Percentiles rank a stretch among this genome's conserved stretches.
These are phyloP conservation scores for Colletotrichum sp. DNA, from an alignment of 2,329 filamentous ascomycete species.

Conservation along the genomic window DNA sequence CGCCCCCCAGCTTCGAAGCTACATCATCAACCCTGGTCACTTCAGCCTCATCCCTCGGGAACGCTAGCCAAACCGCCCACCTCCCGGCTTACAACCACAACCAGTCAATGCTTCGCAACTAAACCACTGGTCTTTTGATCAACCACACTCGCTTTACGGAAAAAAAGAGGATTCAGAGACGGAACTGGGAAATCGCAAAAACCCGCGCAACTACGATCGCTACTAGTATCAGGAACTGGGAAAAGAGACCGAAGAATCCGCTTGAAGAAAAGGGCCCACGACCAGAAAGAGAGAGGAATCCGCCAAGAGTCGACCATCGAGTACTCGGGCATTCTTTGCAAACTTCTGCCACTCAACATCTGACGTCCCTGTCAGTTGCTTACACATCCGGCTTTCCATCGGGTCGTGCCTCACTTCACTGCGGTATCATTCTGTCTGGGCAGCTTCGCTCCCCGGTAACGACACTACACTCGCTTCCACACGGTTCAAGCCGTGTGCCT, in stretches of 20 bases:
- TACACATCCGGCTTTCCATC: constrained; percentile 6
- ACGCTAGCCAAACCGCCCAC: neutral
- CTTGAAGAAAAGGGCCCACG: constrained; percentile 17
- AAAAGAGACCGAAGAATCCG: constrained; percentile 3
- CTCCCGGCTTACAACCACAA: neutral
- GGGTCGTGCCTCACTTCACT: neutral
- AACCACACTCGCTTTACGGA: constrained; percentile 37
- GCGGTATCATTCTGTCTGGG: constrained; percentile 9
- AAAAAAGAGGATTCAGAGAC: constrained; percentile 6
- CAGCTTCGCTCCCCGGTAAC: constrained; percentile 3
- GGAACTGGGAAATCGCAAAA: constrained; percentile 14
- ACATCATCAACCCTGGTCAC: constrained; percentile 4
- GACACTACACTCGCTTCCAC: constrained; percentile 21
- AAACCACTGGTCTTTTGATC: constrained; percentile 17
- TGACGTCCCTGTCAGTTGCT: constrained; percentile 5
- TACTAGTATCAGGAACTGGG: constrained; percentile 31
- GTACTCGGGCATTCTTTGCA: constrained; percentile 2
- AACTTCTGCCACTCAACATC: neutral
- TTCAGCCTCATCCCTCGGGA: neutral
- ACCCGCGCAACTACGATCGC: constrained; percentile 40
- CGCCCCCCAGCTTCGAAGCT: neutral
- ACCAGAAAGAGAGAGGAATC: constrained; percentile 21
- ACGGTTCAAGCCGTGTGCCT: constrained; percentile 28
- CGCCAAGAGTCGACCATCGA: neutral
- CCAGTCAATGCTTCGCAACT: constrained; percentile 12